Evolutionary conservation across 169 alveolate genomes (phyloP), one percentile per base, ranked within the genome.

Genomic region (Theileria orientalis): DNA sequence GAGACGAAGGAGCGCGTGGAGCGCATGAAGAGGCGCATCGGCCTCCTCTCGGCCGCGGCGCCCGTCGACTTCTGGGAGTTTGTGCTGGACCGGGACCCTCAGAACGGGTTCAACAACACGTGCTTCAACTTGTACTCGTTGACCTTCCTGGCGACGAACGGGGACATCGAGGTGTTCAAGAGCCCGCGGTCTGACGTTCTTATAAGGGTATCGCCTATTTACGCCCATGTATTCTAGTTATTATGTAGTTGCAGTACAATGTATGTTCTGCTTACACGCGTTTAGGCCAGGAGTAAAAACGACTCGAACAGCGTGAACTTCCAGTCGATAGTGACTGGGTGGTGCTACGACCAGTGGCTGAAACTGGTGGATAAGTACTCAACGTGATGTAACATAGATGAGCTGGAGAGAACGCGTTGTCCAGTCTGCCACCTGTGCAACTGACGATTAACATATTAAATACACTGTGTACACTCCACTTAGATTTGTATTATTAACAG

Each of bases 41-140:
- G 33, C 54, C 27, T 8, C 1, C 47, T n/a, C 3, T n/a, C 89
- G 32, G 29, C 33, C n/a, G 44, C 6, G 23, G 51, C 23, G 9
- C 84, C 89, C 0, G 69, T 82, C 3, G 11, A 46, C 3, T 88
- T 88, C 76, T 75, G 87, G 84, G 79, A 84, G 21, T 88, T 88
- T 62, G 84, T 88, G 23, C 61, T 88, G 14, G 93, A 88, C 33
- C 51, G 66, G 29, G 90, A 76, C 70, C 91, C 91, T 1, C 6
- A 47, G 23, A 66, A 88, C 46, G 93, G 93, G 49, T 88, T 46
- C 74, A 88, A 78, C 82, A 82, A 69, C 72, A 88, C 93, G 23
- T 84, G 92, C 51, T 78, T 62, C 41, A 80, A 83, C 74, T 49
- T 88, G 19, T 88, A 84, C 69, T 56, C 90, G 19, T 70, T 84